Evolutionary conservation across 805 yeast species (phyloP), one percentile per base, ranked within the genome.

Genomic region (Metschnikowia colocasiae): DNA sequence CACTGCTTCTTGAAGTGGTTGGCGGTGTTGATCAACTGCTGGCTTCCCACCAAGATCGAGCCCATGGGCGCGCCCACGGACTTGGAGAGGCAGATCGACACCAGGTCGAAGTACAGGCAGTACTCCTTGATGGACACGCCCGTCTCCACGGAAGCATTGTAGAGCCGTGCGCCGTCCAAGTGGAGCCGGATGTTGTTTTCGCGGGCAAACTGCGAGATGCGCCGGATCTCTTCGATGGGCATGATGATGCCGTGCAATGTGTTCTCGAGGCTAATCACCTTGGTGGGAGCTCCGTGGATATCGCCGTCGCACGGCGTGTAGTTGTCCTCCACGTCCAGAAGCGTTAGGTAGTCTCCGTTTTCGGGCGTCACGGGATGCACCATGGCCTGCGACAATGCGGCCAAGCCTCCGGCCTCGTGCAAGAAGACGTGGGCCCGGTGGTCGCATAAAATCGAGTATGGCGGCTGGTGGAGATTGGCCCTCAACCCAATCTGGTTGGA

Each of bases 41-140:
- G 59, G 39, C 72, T 68, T 33, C 96, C 94, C 33, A 89, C 96
- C 37, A 91, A 73, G 4, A 90, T 80, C 13, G 95, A 85, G 6
- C 97, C 97, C 59, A 91, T 82, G 49, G 97, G 97, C 1, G 97
- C 97, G 50, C 96, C 96, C 59, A 90, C 73, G 5, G 95, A 84
- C 65, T 91, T 91, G 42, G 96, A 88, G 43, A 91, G 68, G 65
- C 97, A 91, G 43, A 91, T 75, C 13, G 96, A 87, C 40, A 91
- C 87, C n/a, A 94, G 82, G 66, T 90, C 97, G 62, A 90, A 90
- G 51, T 81, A 70, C 52, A 76, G 73, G 55, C 95, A 86, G 64
- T 83, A 89, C 58, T 87, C 87, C 16, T 65, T 67, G 51, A 90
- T 67, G 15, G 88, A 68, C 31, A 86, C 73, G 22, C 86, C 89